These are phyloP conservation scores for Mycena maculata DNA, from an alignment of 768 basidiomycete genomes.

Conservation along the genomic window DNA sequence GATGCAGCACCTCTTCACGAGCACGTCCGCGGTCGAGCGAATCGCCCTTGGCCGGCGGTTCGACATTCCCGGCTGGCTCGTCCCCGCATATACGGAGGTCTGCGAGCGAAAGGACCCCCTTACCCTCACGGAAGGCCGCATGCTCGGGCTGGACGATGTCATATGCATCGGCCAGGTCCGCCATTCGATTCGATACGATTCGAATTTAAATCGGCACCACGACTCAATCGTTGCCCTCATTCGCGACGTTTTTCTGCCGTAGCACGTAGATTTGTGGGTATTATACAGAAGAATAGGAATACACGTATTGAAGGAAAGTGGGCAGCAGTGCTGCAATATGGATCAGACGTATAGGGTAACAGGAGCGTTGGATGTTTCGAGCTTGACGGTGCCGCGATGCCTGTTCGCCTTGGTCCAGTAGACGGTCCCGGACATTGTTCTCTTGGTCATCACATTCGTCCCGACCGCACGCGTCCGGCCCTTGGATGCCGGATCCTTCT, in stretches of 20 bases:
- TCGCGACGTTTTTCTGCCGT: conserved; percentile 26
- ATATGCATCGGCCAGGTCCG: conserved; percentile 33
- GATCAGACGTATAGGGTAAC: conserved; percentile 7
- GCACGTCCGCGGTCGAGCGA: conserved; percentile 35
- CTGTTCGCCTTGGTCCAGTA: conserved; percentile 32
- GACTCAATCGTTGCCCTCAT: conserved; percentile 32
- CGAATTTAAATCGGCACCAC: conserved; percentile 33
- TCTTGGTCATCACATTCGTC: background rate
- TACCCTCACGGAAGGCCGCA: conserved; percentile 31
- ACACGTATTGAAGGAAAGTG: conserved; percentile 22
- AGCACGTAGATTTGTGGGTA: background rate
- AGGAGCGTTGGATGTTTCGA: conserved; percentile 23
- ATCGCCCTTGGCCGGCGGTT: conserved; percentile 39
- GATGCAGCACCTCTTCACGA: conserved; percentile 33
- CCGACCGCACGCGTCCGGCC: conserved; percentile 47
- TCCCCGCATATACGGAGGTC: conserved; percentile 45
- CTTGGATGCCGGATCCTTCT: conserved; percentile 38
- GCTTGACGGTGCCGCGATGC: conserved; percentile 12
- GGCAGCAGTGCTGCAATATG: background rate
- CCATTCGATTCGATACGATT: conserved; percentile 32
- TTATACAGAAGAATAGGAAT: background rate
- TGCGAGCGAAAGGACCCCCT: conserved; percentile 37
- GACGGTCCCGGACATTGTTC: background rate
- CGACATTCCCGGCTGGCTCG: conserved; percentile 42
- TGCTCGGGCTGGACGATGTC: conserved; percentile 31